Base-by-base conservation (phyloP, 2,329 filamentous ascomycete species). In the Talaromyces amestolkiae region DNA sequence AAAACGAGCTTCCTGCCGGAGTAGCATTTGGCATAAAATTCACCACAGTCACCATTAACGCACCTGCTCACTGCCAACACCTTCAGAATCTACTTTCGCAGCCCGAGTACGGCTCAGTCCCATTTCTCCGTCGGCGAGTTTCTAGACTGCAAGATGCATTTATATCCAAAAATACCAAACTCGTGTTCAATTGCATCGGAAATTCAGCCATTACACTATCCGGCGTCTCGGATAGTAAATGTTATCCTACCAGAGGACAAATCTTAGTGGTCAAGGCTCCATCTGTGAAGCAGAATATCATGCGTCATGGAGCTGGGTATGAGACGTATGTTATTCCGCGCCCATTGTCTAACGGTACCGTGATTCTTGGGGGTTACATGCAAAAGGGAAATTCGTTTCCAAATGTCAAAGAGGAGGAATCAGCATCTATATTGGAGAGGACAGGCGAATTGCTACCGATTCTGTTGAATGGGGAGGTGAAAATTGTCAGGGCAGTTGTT, bases 311-410 rank as follows among this genome's bases (percentile, higher is more conserved):
- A 0, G 87, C 90, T 71, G 88, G 88, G 0, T 82, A 79, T 9
- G 89, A 87, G 86, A 82, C 83, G 0, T 89, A 90, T 68, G 82
- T 83, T 54, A 85, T 90, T 6, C 87, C 88, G 0, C 82, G 88
- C 2, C 84, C 83, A 9, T 84, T 87, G 31, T 87, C 87, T 3
- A 88, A 88, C 9, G 78, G 73, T 1, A 75, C 76, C 2, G 90
- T 87, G 0, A 80, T 90, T 45, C 84, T 90, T 22, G 88, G 88
- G 5, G 88, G 88, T 4, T 81, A 78, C 64, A 76, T 63, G 61
- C 0, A 90, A 87, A 10, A 89, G 89, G 72, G 84, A 89, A 71
- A 80, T 82, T 0, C 76, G 84, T 58, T 6, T 39, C 39, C 61
- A 64, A 79, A 88, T 72, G 87, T 84, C 84, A 79, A 84, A 43